phyloP scores from a whole-genome alignment of 345 rosid genomes.

The Populus alba region DNA sequence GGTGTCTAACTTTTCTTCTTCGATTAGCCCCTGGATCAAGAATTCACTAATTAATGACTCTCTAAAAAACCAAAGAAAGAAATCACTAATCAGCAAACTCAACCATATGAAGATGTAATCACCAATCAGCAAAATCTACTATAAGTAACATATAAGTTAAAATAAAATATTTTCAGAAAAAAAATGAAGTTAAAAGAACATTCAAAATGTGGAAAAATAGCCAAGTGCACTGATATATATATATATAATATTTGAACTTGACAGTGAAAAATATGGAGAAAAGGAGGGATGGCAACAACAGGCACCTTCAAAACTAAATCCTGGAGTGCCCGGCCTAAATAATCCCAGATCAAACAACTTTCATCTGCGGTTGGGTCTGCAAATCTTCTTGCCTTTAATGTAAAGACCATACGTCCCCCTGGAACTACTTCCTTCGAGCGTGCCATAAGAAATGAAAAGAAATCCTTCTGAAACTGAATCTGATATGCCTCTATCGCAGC shows the following conservation, averaged over 20 bases:
- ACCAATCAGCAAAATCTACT: no score
- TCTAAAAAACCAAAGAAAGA: no score
- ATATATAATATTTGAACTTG: no score
- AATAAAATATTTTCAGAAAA: no score
- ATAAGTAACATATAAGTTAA: no score
- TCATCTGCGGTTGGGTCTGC: constrained; percentile 38
- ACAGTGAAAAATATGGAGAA: neutral
- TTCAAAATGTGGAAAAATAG: no score
- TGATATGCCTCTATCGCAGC: constrained; percentile 30
- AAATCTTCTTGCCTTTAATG: constrained; percentile 29
- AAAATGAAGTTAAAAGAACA: no score
- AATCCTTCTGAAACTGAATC: constrained; percentile 43
- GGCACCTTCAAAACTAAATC: constrained; percentile 36
- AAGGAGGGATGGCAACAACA: neutral
- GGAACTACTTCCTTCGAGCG: constrained; percentile 34
- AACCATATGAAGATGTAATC: no score
- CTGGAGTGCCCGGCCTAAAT: constrained; percentile 44
- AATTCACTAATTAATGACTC: neutral
- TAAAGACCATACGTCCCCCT: constrained; percentile 41
- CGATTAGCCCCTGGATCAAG: constrained; percentile 32
- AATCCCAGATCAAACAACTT: constrained; percentile 48
- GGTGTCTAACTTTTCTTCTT: constrained; percentile 34
- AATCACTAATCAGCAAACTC: no score
- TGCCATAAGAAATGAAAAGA: constrained; percentile 32
- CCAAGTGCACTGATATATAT: no score